Conservation (phyloP, 208 protist species). For the Naegleria lovaniensis region DNA sequence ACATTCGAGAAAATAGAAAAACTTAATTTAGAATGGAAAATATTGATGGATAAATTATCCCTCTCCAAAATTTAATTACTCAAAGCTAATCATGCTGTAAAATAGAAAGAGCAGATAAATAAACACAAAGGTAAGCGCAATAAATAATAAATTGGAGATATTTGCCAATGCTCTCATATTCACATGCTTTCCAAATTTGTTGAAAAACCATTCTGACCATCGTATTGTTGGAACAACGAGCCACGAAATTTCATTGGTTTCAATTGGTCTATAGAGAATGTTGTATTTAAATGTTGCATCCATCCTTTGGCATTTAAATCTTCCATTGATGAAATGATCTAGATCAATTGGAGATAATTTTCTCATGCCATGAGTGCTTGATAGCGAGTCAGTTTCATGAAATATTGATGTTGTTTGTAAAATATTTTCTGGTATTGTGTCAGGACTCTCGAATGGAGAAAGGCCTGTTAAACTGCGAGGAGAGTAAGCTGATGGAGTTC, state of each 20-base stretch:
- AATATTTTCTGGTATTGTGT: not conserved
- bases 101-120: not conserved
- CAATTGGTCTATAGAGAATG: not conserved
- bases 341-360: not conserved
- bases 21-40: not conserved
- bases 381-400: not conserved
- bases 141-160: conserved; percentile 6
- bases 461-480: not conserved
- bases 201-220: not conserved
- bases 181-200: not conserved
- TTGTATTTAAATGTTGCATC: not conserved
- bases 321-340: not conserved
- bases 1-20: not conserved
- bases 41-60: not conserved
- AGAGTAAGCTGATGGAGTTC: not conserved
- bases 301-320: not conserved
- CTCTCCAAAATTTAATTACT: too few species aligned
- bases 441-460: not conserved
- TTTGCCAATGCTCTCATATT: not conserved
- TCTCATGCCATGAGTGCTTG: not conserved
- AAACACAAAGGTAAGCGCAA: not conserved
- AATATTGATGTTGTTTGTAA: not conserved
- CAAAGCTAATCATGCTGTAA: too few species aligned
- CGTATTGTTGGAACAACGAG: not conserved
- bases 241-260: not conserved